Evolutionary conservation across 208 protist genomes (phyloP).

Genomic region (Wallacemonas sp.): DNA sequence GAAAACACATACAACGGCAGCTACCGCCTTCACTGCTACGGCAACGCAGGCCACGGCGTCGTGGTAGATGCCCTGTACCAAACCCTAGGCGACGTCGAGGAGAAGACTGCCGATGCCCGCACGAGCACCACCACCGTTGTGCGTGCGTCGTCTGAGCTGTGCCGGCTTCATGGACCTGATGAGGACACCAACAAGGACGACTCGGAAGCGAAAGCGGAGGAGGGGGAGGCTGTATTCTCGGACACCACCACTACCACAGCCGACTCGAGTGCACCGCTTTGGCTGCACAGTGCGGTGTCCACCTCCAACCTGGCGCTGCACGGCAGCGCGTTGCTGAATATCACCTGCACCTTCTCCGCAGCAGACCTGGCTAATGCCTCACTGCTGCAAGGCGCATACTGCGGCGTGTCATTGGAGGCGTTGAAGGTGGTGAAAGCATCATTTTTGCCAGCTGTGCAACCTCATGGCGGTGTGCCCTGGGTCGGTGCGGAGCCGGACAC

Average conservation of each 20-base stretch:
- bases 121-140: background rate
- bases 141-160: background rate
- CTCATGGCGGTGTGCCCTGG: no score
- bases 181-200: background rate
- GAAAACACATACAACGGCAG: conserved; percentile 20
- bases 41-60: conserved; percentile 18
- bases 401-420: conserved; percentile 37
- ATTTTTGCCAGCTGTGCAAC: background rate
- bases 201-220: no score
- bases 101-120: background rate
- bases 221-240: no score
- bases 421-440: background rate
- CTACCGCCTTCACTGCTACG: conserved; percentile 42
- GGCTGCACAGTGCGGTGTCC: no score
- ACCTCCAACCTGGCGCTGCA: background rate
- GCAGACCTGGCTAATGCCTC: conserved; percentile 11
- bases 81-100: background rate
- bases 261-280: no score
- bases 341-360: conserved; percentile 30
- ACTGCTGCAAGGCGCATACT: conserved; percentile 18
- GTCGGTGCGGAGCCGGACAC: no score
- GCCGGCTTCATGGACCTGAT: background rate
- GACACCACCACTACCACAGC: no score
- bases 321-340: conserved; percentile 18
- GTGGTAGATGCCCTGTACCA: conserved; percentile 22